A percentile compares a stretch with the other conserved stretches of the same genome.
Evolutionary conservation across 495 filamentous ascomycete species (phyloP).

Genomic region (Lophium mytilinum): DNA sequence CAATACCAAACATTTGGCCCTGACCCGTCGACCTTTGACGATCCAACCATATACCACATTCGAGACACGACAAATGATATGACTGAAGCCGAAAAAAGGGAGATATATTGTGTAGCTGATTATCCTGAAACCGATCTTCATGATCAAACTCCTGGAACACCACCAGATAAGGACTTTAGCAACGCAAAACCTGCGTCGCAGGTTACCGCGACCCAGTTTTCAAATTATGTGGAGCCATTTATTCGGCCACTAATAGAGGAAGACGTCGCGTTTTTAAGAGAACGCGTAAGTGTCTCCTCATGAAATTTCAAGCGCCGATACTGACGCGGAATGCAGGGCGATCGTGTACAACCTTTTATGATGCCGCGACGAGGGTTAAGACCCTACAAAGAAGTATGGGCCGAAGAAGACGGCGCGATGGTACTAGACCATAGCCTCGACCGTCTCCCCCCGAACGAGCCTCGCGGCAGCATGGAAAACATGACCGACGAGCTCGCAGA

Average conservation of each 20-base stretch:
- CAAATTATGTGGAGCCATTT: conserved; percentile 79
- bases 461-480: conserved; percentile 73
- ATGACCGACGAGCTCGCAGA: conserved; percentile 78
- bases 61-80: conserved; percentile 62
- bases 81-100: conserved; percentile 69
- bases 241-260: conserved; percentile 88
- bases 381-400: conserved; percentile 83
- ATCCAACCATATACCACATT: conserved; percentile 93
- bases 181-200: conserved; percentile 90
- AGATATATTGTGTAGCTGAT: conserved; percentile 75
- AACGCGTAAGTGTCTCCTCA: conserved; percentile 46
- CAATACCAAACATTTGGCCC: conserved; percentile 80
- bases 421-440: conserved; percentile 57
- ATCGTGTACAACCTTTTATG: conserved; percentile 72
- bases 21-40: conserved; percentile 82
- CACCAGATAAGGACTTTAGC: conserved; percentile 90
- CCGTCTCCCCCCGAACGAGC: conserved; percentile 61
- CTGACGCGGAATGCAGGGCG: conserved; percentile 45
- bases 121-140: conserved; percentile 75
- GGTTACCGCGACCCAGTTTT: conserved; percentile 84
- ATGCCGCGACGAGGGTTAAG: conserved; percentile 79
- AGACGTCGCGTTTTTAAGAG: conserved; percentile 86
- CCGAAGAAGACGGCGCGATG: conserved; percentile 79
- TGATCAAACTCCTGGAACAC: conserved; percentile 76
- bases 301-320: background rate